A percentile compares a stretch with the other conserved stretches of the same genome.
Evolutionary conservation across 371 early-diverging fungal species (phyloP).

Genomic region (Syncephalastrum monosporum): DNA sequence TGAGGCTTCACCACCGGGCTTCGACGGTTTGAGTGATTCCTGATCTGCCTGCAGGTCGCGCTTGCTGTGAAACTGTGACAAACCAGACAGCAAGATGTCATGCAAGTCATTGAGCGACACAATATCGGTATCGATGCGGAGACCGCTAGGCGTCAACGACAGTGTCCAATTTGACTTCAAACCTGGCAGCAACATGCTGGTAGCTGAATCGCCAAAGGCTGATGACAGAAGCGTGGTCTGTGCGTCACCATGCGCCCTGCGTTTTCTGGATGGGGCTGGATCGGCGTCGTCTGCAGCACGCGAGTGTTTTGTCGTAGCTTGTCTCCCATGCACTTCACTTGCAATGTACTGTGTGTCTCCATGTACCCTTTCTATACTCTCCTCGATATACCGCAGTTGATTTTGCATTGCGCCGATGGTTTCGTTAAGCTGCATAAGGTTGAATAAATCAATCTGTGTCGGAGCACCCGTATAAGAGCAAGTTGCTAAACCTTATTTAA

Average conservation of each 20-base stretch:
- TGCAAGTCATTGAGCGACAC: slow-evolving; percentile 40
- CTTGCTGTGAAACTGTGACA: slow-evolving; percentile 19
- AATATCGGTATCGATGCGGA: slow-evolving; percentile 46
- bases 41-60: background rate
- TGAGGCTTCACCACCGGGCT: background rate
- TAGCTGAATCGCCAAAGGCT: no score
- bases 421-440: slow-evolving; percentile 42
- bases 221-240: no score
- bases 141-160: slow-evolving; percentile 37
- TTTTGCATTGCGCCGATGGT: slow-evolving; percentile 35
- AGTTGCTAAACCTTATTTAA: slow-evolving; percentile 18
- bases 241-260: no score
- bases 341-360: slow-evolving; percentile 34
- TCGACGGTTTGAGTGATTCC: background rate
- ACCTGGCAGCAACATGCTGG: slow-evolving; percentile 2
- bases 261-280: background rate
- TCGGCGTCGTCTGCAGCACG: background rate
- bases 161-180: slow-evolving; percentile 37
- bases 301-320: slow-evolving; percentile 4
- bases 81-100: slow-evolving; percentile 37
- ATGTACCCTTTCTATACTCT: slow-evolving; percentile 27
- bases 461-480: slow-evolving; percentile 50
- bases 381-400: slow-evolving; percentile 34
- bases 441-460: slow-evolving; percentile 50
- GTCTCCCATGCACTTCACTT: slow-evolving; percentile 21